Percentiles rank a stretch among this genome's conserved stretches.
Evolutionary conservation across 148 eudicot species (phyloP).

Genomic region (Hydrangea macrophylla): DNA sequence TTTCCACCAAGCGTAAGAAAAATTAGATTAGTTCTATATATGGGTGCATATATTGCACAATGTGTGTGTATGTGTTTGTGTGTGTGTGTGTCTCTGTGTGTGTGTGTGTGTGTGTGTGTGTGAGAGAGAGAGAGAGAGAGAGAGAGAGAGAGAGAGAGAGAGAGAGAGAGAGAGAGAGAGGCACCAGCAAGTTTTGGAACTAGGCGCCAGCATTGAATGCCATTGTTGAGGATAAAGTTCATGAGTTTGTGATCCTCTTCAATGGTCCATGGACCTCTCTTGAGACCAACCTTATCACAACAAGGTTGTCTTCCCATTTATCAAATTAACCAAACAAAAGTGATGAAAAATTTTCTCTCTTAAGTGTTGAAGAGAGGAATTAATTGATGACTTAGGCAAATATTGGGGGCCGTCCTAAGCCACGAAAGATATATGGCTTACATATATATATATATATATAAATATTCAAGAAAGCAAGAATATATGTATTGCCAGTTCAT

Average conservation of each 20-base stretch:
- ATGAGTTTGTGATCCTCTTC: slow-evolving; percentile 48
- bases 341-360: too few species aligned
- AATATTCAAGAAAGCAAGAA: slow-evolving; percentile 7
- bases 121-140: too few species aligned
- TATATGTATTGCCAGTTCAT: slow-evolving; percentile 39
- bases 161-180: neutral
- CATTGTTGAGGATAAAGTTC: slow-evolving; percentile 45
- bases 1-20: neutral
- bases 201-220: slow-evolving; percentile 45
- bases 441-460: too few species aligned
- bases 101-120: neutral
- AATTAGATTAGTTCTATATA: too few species aligned
- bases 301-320: slow-evolving; percentile 47
- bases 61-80: too few species aligned
- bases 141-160: neutral
- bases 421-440: too few species aligned
- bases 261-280: slow-evolving; percentile 47
- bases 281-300: slow-evolving; percentile 42
- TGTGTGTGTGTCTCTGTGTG: neutral
- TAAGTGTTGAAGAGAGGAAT: too few species aligned
- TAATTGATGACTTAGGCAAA: too few species aligned
- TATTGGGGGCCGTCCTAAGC: too few species aligned
- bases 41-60: too few species aligned
- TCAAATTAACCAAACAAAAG: neutral
- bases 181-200: slow-evolving; percentile 51